Percentiles rank a stretch among this genome's conserved stretches.
phyloP scores from a whole-genome alignment of 2,329 filamentous ascomycete species.

The Ophiostoma fasciatum region DNA sequence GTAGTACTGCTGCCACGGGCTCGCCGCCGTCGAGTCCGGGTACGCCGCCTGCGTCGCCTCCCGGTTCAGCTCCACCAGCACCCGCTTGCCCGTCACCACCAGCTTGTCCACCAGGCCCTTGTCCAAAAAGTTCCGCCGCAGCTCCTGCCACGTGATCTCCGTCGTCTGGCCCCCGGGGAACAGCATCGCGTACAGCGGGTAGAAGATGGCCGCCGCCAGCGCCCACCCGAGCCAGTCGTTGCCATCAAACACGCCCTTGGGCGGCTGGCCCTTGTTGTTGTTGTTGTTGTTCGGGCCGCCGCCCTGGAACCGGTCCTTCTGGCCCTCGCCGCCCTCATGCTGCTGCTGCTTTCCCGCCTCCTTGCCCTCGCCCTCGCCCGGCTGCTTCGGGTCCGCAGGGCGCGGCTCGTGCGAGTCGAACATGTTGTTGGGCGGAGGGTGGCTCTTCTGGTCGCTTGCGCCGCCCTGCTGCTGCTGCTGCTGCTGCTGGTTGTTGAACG shows the following conservation, averaged over 20 bases:
- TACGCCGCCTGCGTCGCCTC: conserved; percentile 60
- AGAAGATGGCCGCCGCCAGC: conserved; percentile 29
- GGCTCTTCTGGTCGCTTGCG: too few relatives aligned
- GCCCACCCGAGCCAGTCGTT: conserved; percentile 37
- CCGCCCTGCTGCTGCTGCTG: conserved; percentile 4
- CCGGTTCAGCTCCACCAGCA: conserved; percentile 60
- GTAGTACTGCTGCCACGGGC: conserved; percentile 66
- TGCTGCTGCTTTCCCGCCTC: neutral
- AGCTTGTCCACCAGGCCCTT: conserved; percentile 93
- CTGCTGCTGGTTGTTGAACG: neutral
- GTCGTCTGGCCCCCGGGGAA: conserved; percentile 30
- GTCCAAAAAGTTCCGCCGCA: conserved; percentile 83
- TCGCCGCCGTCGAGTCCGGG: conserved; percentile 56
- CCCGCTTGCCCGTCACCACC: conserved; percentile 61
- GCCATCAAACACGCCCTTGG: conserved; percentile 16
- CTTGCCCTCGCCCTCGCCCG: conserved; percentile 7
- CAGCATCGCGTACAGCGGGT: conserved; percentile 25
- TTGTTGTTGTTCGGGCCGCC: neutral
- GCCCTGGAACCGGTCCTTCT: neutral
- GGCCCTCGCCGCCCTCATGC: neutral
- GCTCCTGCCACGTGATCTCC: conserved; percentile 97
- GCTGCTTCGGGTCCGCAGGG: conserved; percentile 6
- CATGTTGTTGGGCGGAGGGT: conserved; percentile 4
- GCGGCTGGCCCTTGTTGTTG: conserved; percentile 8
- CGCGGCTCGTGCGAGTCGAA: conserved; percentile 15